Percentiles rank a stretch among this genome's conserved stretches.
Conservation (phyloP, 1,139 yeast species). For the Geotrichum fermentans region DNA sequence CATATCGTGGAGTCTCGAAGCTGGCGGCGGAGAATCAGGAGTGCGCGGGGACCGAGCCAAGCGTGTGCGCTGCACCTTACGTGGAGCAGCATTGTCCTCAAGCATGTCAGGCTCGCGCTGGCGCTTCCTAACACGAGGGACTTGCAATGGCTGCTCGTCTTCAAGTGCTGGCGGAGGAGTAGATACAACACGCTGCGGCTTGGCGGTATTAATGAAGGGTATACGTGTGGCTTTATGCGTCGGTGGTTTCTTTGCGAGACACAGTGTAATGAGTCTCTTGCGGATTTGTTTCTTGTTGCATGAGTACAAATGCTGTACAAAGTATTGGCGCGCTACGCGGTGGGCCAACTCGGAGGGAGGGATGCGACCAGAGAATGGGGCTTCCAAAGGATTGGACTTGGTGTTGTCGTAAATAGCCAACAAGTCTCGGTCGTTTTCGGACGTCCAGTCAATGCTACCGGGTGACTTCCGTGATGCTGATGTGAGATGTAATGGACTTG, state of each 20-base stretch:
- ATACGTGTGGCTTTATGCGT: not conserved
- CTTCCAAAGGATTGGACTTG: constrained; percentile 33
- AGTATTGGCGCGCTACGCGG: constrained; percentile 35
- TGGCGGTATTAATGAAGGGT: not conserved
- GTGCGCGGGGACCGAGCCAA: no score
- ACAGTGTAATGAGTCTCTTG: not conserved
- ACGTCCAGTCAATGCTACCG: constrained; percentile 32
- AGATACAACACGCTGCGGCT: not conserved
- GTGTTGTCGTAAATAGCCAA: constrained; percentile 29
- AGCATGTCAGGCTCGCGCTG: not conserved
- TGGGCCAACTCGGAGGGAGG: constrained; percentile 40
- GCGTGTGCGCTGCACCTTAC: not conserved
- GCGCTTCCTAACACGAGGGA: constrained; percentile 2
- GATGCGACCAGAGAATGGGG: constrained; percentile 38
- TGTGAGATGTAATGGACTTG: no score
- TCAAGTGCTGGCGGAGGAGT: not conserved
- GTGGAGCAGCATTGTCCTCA: not conserved
- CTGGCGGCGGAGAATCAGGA: no score
- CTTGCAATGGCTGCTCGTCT: not conserved
- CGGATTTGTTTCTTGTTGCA: not conserved
- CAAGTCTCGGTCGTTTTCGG: constrained; percentile 32
- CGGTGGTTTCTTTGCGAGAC: not conserved
- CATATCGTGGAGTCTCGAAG: no score
- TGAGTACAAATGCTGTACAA: constrained; percentile 1
- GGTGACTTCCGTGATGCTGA: not conserved